Evolutionary conservation across 805 yeast genomes (phyloP), one percentile per base, ranked within the genome.

Genomic region (Wickerhamomyces queroliae): DNA sequence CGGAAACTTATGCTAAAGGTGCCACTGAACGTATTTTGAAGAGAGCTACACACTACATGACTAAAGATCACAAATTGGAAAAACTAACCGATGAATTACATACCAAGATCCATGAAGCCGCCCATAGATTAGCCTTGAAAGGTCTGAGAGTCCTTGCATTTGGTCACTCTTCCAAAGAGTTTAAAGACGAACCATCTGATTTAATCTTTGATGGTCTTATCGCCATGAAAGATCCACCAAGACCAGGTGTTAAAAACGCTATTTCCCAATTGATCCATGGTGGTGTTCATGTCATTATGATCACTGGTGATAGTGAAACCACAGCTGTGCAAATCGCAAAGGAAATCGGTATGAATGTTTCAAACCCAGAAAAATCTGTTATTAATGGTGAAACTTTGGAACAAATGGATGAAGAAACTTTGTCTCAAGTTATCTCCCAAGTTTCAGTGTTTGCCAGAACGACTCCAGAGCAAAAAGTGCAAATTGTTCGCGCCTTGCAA

Each of bases 161-260:
- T 63, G 96, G 93, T 5, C 76, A 72, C 45, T 67, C 71, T 39
- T 52, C 49, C 45, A 67, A 57, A 42, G 55, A 62, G 15, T 63
- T 64, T 43, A 64, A 59, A 5, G 59, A 52, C 11, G 71, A 66
- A 43, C 83, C 90, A 12, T 51, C 69, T 0, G 81, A 76, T 21
- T 69, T 93, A 49, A 69, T 76, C 2, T 91, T 91, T 55, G 74
- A 85, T 48, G 99, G 99, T 11, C 64, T 93, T 33, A 71, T 88
- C 47, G 98, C 96, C 40, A 89, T 93, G 95, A 88, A 87, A 53
- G 99, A 93, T 63, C 99, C 99, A 9, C 99, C 99, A 41, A 78
- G 99, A 55, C 83, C 90, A 9, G 80, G 83, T 45, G 98, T 93
- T 4, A 74, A 77, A 36, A 67, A 71, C 36, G 84, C 96, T 2